Evolutionary conservation across 768 basidiomycete species (phyloP).

Genomic region (Tylopilus sp.): DNA sequence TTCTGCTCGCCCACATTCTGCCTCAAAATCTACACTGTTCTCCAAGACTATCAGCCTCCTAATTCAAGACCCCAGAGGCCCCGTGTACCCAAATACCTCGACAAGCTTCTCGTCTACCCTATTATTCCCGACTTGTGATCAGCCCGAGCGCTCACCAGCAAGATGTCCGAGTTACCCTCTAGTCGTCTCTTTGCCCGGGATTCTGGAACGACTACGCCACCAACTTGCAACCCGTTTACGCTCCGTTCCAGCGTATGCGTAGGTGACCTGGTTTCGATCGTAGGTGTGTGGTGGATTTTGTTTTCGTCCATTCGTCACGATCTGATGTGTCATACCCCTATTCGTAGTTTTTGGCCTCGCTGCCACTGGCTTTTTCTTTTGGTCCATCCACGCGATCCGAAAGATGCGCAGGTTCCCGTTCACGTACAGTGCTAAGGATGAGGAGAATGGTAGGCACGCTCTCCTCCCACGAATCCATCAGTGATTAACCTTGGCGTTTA

Average conservation of each 20-base stretch:
- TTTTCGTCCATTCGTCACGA: neutral
- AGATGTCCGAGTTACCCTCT: conserved; percentile 7
- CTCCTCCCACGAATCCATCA: neutral
- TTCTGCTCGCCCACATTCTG: neutral
- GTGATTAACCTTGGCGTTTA: neutral
- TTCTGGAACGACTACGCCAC: neutral
- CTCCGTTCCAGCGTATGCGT: conserved; percentile 16
- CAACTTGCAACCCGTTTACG: conserved; percentile 14
- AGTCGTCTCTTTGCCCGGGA: neutral
- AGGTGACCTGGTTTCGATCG: conserved; percentile 21
- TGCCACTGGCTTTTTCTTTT: conserved; percentile 18
- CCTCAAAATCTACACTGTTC: no score
- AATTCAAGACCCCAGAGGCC: no score
- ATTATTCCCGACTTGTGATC: no score
- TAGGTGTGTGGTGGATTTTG: conserved; percentile 14
- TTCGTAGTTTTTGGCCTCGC: conserved; percentile 16
- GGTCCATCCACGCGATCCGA: conserved; percentile 18
- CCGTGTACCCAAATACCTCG: neutral
- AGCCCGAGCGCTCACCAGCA: neutral
- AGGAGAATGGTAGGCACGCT: conserved; percentile 3
- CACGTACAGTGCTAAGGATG: neutral
- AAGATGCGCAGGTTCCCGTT: conserved; percentile 19
- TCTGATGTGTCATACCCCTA: neutral
- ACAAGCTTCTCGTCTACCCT: no score
- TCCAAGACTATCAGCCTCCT: no score